A percentile compares a stretch with the other conserved stretches of the same genome.
Conservation (phyloP, 192 early-diverging fungal genomes). For the Podila horticola region DNA sequence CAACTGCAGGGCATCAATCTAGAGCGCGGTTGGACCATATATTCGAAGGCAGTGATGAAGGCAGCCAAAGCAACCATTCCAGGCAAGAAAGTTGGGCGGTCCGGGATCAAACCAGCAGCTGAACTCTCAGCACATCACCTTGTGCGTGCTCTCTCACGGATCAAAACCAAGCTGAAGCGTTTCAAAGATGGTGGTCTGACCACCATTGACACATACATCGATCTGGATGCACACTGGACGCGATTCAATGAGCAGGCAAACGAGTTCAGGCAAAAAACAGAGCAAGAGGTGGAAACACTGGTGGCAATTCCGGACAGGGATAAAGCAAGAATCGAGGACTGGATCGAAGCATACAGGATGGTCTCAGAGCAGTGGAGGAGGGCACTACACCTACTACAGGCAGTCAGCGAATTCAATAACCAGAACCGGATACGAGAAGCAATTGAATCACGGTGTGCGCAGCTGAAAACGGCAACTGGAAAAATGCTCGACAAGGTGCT, state of each 20-base stretch:
- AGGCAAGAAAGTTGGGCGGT: constrained; percentile 9
- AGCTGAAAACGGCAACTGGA: neutral
- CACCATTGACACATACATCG: neutral
- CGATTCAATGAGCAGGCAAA: neutral
- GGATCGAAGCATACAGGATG: neutral
- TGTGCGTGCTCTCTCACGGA: neutral
- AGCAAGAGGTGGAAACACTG: neutral
- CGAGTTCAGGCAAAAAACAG: neutral
- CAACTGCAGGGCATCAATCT: neutral
- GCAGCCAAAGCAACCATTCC: constrained; percentile 11
- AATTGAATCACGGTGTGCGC: constrained; percentile 10
- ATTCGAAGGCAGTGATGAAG: neutral
- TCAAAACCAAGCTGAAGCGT: neutral
- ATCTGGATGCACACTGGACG: neutral
- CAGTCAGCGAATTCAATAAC: neutral
- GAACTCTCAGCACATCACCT: neutral
- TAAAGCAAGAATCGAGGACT: neutral
- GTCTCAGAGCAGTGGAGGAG: neutral
- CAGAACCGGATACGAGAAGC: neutral
- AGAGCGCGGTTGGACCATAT: neutral
- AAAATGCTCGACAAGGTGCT: constrained; percentile 20
- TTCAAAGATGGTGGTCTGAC: neutral
- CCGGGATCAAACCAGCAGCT: constrained; percentile 1
- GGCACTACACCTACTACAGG: neutral
- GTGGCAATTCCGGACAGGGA: neutral